phyloP scores from a whole-genome alignment of 805 yeast genomes.

The Ogataea pignaliae region DNA sequence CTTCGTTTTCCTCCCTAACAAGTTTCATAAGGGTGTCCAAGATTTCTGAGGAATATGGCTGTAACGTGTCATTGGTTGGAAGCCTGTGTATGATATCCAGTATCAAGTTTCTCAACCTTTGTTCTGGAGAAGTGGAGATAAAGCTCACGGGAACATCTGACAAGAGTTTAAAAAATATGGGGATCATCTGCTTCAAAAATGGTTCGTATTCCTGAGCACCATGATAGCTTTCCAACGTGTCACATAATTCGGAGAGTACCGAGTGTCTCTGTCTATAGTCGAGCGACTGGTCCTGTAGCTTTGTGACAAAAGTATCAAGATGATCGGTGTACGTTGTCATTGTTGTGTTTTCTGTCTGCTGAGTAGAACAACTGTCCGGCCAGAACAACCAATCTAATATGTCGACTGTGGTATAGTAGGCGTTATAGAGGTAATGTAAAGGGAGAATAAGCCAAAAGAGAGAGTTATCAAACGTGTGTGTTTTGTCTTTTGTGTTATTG shows the following conservation, averaged over 20 bases:
- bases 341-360: neutral
- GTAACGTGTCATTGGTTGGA: constrained; percentile 77
- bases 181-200: constrained; percentile 65
- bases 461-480: neutral
- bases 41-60: constrained; percentile 60
- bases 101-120: constrained; percentile 70
- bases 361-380: too few species aligned
- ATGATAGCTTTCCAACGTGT: constrained; percentile 78
- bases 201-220: constrained; percentile 78
- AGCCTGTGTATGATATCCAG: constrained; percentile 78
- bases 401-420: too few species aligned
- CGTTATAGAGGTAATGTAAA: too few species aligned
- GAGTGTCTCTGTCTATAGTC: constrained; percentile 63
- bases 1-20: constrained; percentile 82
- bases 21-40: constrained; percentile 55
- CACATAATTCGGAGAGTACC: constrained; percentile 76
- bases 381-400: too few species aligned
- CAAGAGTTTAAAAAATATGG: constrained; percentile 61
- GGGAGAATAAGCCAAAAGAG: too few species aligned
- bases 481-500: neutral
- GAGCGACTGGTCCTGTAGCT: constrained; percentile 49
- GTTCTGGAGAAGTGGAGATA: constrained; percentile 59
- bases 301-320: constrained; percentile 62
- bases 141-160: constrained; percentile 71
- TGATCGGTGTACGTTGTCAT: constrained; percentile 30